phyloP scores from a whole-genome alignment of 257 asterid genomes.

The Nicotiana tabacum region DNA sequence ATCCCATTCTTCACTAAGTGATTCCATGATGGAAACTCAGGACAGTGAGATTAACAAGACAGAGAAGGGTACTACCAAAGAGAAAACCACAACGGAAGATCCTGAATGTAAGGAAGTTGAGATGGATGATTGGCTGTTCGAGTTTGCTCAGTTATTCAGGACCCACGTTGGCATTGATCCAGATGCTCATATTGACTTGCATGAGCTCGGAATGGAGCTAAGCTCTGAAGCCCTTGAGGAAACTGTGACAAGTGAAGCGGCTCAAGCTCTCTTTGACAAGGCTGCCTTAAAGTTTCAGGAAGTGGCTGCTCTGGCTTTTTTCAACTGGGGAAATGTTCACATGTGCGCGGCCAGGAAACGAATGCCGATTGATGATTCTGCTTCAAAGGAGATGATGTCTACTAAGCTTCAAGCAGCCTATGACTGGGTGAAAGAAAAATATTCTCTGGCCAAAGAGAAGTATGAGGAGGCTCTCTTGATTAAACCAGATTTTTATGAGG shows the following conservation, averaged over 20 bases:
- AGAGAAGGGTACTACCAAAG: conserved; percentile 38
- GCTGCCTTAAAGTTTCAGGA: conserved; percentile 82
- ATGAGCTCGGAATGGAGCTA: conserved; percentile 89
- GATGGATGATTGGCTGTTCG: conserved; percentile 92
- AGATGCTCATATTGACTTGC: conserved; percentile 84
- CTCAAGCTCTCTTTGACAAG: conserved; percentile 73
- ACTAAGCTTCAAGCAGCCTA: conserved; percentile 65
- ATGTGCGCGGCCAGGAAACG: conserved; percentile 93
- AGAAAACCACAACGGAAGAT: conserved; percentile 46
- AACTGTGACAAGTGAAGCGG: conserved; percentile 74
- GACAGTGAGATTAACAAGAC: conserved; percentile 43
- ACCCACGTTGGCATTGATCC: conserved; percentile 86
- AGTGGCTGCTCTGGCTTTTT: conserved; percentile 87
- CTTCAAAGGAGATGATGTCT: conserved; percentile 50
- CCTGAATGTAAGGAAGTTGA: conserved; percentile 81
- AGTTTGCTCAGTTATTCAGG: conserved; percentile 89
- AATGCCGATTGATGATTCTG: conserved; percentile 72
- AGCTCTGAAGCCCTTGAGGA: conserved; percentile 93
- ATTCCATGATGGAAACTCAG: conserved; percentile 39
- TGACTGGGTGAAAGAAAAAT: conserved; percentile 77
- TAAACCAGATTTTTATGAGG: conserved; percentile 82
- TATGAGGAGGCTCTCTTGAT: conserved; percentile 70
- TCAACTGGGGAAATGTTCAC: conserved; percentile 97
- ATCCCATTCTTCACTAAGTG: conserved; percentile 43
- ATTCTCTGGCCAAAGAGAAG: conserved; percentile 64